A percentile compares a stretch with the other conserved stretches of the same genome.
These are phyloP conservation scores for Cutaneotrichosporon sp. DNA, from an alignment of 1,284 basidiomycete species.

Conservation along the genomic window DNA sequence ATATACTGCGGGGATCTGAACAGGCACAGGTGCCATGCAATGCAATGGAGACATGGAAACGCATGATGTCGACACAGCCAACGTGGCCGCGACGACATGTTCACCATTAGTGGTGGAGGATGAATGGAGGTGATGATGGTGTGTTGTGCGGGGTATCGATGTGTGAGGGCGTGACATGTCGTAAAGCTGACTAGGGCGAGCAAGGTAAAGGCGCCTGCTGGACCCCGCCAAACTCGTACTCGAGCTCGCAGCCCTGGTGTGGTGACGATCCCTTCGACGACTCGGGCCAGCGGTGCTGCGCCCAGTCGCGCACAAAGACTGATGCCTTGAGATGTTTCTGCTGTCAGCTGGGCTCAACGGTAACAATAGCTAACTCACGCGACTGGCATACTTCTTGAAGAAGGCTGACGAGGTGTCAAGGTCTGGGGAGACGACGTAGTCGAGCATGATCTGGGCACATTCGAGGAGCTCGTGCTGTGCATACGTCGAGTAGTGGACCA, in stretches of 20 bases:
- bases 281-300: slow-evolving; percentile 36
- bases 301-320: slow-evolving; percentile 53
- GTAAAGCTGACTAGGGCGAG: background rate
- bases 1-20: slow-evolving; percentile 1
- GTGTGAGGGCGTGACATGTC: background rate
- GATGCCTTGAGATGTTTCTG: slow-evolving; percentile 79
- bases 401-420: slow-evolving; percentile 65
- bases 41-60: slow-evolving; percentile 4
- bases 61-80: background rate
- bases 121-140: background rate
- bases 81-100: background rate
- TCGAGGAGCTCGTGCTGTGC: slow-evolving; percentile 76
- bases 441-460: slow-evolving; percentile 87
- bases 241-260: slow-evolving; percentile 25
- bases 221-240: slow-evolving; percentile 13
- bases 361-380: slow-evolving; percentile 35
- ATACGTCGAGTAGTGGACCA: slow-evolving; percentile 90
- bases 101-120: background rate
- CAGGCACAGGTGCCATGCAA: slow-evolving; percentile 16
- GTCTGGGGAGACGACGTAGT: slow-evolving; percentile 72
- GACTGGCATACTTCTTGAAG: slow-evolving; percentile 58
- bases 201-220: slow-evolving; percentile 9
- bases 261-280: slow-evolving; percentile 18
- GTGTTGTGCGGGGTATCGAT: background rate
- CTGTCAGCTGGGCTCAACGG: background rate